Percentiles rank a stretch among this genome's conserved stretches.
These are phyloP conservation scores for Penicillium aurantiogriseum DNA, from an alignment of 2,329 filamentous ascomycete species.

Conservation along the genomic window DNA sequence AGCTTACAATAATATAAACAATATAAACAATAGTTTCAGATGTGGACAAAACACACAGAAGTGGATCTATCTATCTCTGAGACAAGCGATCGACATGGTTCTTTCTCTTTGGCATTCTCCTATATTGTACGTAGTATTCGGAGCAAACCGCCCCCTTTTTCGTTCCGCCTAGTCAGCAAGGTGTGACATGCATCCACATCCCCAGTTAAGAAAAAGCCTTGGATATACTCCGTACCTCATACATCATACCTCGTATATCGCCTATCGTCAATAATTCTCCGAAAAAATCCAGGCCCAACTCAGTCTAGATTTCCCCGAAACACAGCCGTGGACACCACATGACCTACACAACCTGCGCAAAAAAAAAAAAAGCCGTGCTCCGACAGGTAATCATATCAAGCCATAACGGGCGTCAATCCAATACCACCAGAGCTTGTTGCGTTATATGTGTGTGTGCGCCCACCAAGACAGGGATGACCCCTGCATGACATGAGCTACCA, in stretches of 20 bases:
- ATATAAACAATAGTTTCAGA: conserved; percentile 10
- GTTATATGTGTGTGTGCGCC: not conserved
- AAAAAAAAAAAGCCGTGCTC: not conserved
- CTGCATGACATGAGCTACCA: not conserved
- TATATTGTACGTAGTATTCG: not conserved
- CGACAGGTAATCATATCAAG: not conserved
- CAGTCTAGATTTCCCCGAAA: not conserved
- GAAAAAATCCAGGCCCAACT: not conserved
- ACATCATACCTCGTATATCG: not conserved
- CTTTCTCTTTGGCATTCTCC: not conserved
- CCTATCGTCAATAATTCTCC: not conserved
- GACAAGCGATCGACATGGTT: conserved; percentile 8
- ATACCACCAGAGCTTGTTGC: not conserved
- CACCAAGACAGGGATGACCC: not conserved
- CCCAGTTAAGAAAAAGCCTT: not conserved
- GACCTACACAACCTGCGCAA: conserved; percentile 4
- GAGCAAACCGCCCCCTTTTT: not conserved
- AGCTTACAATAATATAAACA: conserved; percentile 5
- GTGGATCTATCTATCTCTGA: conserved; percentile 5
- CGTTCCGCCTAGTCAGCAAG: not conserved
- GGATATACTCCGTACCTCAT: not conserved
- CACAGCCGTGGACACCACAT: not conserved
- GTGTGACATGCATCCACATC: not conserved
- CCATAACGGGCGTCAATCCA: not conserved
- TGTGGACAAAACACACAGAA: conserved; percentile 7